Evolutionary conservation across 164 flowering plant genomes (phyloP), one percentile per base, ranked within the genome.

Genomic region (Vitis rupestris): DNA sequence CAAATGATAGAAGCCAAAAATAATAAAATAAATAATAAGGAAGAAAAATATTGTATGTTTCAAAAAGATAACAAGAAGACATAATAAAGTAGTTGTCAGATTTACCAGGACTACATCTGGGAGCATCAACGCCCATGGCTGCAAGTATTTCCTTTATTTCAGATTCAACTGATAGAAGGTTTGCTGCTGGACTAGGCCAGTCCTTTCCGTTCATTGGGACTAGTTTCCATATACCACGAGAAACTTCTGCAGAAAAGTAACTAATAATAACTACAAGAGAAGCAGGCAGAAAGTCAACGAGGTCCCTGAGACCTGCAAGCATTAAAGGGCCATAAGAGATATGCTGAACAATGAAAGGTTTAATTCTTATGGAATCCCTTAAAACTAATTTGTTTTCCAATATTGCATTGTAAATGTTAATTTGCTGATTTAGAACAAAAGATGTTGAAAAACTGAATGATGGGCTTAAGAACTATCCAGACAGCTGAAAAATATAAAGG

Each of bases 131-230:
- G 31, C 97, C 98, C 56, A 82, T 86, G 71, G 84, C 86, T 59
- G 90, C 83, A 29, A 94, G 85, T 67, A 92, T 83, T 80, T 84
- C 88, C 61, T 85, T 84, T 47, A 92, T 84, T 79, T 89, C 91
- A 66, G 86, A 80, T 73, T 92, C 94, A 64, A 94, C 77, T 29
- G 76, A 64, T 23, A 78, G 75, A 75, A 92, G 82, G 68, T 79
- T 86, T 56, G 91, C 93, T 50, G 94, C 94, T 61, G 99, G 99
- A 80, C 94, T 95, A 59, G 99, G 99, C 99, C 99, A 95, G 70
- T 95, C 99, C 27, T 75, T 83, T 76, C 99, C 99, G 85, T 95
- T 92, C 99, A 95, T 95, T 12, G 73, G 60, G 72, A 87, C 99
- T 53, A 86, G 92, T 76, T 88, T 92, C 99, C 99, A 95, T 65